Evolutionary conservation across 495 filamentous ascomycete genomes (phyloP).

Genomic region (Sphaerosporella brunnea): DNA sequence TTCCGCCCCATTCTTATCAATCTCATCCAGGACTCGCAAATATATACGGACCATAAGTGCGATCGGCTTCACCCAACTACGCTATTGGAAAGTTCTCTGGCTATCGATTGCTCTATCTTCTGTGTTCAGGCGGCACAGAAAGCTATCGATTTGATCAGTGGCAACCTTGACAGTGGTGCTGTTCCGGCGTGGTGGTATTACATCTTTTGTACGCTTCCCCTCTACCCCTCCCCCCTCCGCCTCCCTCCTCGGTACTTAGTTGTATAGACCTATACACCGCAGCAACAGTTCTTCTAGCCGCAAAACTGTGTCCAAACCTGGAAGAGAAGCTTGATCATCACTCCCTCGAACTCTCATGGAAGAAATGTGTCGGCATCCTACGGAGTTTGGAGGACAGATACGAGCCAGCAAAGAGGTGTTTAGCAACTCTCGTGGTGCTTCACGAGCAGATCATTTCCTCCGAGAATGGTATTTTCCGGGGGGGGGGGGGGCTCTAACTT

Average conservation of each 20-base stretch:
- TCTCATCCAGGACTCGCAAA: constrained; percentile 4
- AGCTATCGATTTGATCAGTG: constrained; percentile 3
- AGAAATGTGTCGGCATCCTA: constrained; percentile 2
- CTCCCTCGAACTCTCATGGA: constrained; percentile 6
- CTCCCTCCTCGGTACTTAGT: too few species aligned
- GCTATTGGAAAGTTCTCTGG: not conserved
- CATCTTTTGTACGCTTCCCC: constrained; percentile 2
- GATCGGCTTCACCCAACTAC: not conserved
- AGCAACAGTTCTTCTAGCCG: constrained; percentile 4
- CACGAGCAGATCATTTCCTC: constrained; percentile 7
- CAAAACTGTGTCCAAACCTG: constrained; percentile 4
- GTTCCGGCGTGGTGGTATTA: constrained; percentile 9
- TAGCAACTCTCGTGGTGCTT: constrained; percentile 3
- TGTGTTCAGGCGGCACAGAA: constrained; percentile 6
- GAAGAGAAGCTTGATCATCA: constrained; percentile 1
- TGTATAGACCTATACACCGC: constrained; percentile 3
- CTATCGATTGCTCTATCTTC: constrained; percentile 4
- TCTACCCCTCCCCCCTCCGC: too few species aligned
- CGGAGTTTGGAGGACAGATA: not conserved
- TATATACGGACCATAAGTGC: not conserved
- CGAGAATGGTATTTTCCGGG: not conserved
- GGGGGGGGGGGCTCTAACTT: not conserved
- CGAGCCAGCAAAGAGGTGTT: constrained; percentile 1
- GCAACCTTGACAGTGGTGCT: constrained; percentile 1
- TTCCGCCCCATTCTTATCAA: constrained; percentile 8